Percentiles rank a stretch among this genome's conserved stretches.
phyloP scores from a whole-genome alignment of 352 stramenopile genomes.

The Plasmopara viticola region DNA sequence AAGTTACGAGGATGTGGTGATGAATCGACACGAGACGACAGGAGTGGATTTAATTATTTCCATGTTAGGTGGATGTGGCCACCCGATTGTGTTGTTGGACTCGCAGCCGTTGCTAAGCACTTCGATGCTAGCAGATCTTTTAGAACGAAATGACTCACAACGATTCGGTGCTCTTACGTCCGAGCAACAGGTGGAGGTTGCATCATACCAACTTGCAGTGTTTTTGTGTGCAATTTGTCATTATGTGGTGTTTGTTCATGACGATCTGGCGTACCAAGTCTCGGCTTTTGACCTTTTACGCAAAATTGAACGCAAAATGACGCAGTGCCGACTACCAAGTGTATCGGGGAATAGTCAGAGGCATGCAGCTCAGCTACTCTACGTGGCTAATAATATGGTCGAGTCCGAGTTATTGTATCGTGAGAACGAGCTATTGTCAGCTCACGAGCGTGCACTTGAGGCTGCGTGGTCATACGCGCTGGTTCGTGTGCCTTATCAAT shows the following conservation, averaged over 20 bases:
- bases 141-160: slow-evolving; percentile 43
- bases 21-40: slow-evolving; percentile 34
- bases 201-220: slow-evolving; percentile 55
- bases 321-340: slow-evolving; percentile 49
- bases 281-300: slow-evolving; percentile 42
- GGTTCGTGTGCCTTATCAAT: slow-evolving; percentile 15
- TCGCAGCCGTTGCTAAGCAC: slow-evolving; percentile 60
- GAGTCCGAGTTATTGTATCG: slow-evolving; percentile 25
- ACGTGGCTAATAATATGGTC: slow-evolving; percentile 46
- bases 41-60: slow-evolving; percentile 58
- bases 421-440: slow-evolving; percentile 27
- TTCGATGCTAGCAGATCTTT: slow-evolving; percentile 43
- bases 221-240: slow-evolving; percentile 72
- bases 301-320: slow-evolving; percentile 43
- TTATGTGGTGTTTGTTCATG: slow-evolving; percentile 66
- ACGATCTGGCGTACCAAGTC: slow-evolving; percentile 29
- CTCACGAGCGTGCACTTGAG: slow-evolving; percentile 34
- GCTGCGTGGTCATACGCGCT: slow-evolving; percentile 23
- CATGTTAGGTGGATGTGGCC: slow-evolving; percentile 19
- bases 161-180: slow-evolving; percentile 45
- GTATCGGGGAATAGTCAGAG: slow-evolving; percentile 48
- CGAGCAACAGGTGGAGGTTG: slow-evolving; percentile 60
- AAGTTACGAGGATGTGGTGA: slow-evolving; percentile 31
- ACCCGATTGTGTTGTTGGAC: slow-evolving; percentile 50
- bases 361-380: slow-evolving; percentile 53